These are phyloP conservation scores for Amaranthus tricolor DNA, from an alignment of 179 eudicot genomes.

Conservation along the genomic window DNA sequence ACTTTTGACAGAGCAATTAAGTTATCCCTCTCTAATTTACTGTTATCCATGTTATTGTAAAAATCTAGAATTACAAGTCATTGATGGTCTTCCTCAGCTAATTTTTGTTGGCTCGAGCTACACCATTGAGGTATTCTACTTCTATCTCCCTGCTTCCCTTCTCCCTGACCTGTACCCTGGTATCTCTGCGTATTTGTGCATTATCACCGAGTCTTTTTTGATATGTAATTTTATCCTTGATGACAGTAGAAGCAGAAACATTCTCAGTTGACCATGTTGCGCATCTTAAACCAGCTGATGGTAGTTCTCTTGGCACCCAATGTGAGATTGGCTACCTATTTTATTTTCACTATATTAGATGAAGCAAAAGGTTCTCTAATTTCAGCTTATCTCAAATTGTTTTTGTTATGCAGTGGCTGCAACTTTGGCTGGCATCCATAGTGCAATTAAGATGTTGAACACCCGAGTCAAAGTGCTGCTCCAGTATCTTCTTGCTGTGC, in stretches of 20 bases:
- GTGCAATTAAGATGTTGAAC: slow-evolving; percentile 95
- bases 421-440: slow-evolving; percentile 86
- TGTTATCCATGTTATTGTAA: background rate
- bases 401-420: slow-evolving; percentile 74
- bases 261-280: slow-evolving; percentile 96
- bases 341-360: background rate
- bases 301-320: slow-evolving; percentile 95
- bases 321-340: slow-evolving; percentile 40
- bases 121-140: slow-evolving; percentile 63
- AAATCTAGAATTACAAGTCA: slow-evolving; percentile 77
- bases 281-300: slow-evolving; percentile 93
- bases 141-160: slow-evolving; percentile 1
- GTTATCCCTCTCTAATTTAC: background rate
- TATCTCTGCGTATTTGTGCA: slow-evolving; percentile 11
- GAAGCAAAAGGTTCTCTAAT: background rate
- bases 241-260: slow-evolving; percentile 97
- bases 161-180: background rate
- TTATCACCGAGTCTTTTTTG: slow-evolving; percentile 18
- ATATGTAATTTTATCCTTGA: slow-evolving; percentile 18
- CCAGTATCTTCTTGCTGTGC: slow-evolving; percentile 86
- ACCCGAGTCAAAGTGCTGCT: slow-evolving; percentile 86
- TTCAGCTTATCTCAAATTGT: slow-evolving; percentile 1
- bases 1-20: background rate
- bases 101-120: slow-evolving; percentile 85
- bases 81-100: slow-evolving; percentile 81